These are phyloP conservation scores for Penicillium malachiteum DNA, from an alignment of 495 filamentous ascomycete genomes.

Conservation along the genomic window DNA sequence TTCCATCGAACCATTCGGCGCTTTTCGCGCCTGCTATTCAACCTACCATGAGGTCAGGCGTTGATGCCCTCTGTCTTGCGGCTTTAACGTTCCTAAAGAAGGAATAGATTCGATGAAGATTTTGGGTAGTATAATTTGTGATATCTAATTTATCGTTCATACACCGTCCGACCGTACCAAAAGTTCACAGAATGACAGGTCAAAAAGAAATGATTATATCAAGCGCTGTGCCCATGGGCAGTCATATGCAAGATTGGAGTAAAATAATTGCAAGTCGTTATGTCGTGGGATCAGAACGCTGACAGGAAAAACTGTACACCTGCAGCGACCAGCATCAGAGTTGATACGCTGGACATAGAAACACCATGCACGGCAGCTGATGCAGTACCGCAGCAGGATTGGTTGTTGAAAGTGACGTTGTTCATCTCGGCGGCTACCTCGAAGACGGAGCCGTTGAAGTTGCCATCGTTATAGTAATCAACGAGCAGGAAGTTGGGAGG, in stretches of 20 bases:
- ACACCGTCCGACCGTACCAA: background rate
- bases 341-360: conserved; percentile 20
- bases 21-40: conserved; percentile 63
- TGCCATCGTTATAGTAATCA: conserved; percentile 80
- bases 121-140: too few species aligned
- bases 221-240: too few species aligned
- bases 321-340: conserved; percentile 23
- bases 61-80: conserved; percentile 56
- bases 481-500: conserved; percentile 86
- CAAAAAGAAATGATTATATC: too few species aligned
- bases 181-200: too few species aligned
- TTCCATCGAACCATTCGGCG: conserved; percentile 56
- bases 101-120: background rate
- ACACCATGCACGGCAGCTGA: conserved; percentile 31
- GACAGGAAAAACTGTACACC: conserved; percentile 27
- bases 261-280: background rate
- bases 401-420: conserved; percentile 73
- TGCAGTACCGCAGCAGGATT: conserved; percentile 63
- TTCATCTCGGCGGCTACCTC: conserved; percentile 84
- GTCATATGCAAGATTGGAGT: background rate
- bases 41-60: conserved; percentile 56
- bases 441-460: conserved; percentile 79
- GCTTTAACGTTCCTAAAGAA: conserved; percentile 51
- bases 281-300: conserved; percentile 21
- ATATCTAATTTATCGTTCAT: background rate